Conservation (phyloP, 2,329 filamentous ascomycete genomes). For the Sporothrix phasma region DNA sequence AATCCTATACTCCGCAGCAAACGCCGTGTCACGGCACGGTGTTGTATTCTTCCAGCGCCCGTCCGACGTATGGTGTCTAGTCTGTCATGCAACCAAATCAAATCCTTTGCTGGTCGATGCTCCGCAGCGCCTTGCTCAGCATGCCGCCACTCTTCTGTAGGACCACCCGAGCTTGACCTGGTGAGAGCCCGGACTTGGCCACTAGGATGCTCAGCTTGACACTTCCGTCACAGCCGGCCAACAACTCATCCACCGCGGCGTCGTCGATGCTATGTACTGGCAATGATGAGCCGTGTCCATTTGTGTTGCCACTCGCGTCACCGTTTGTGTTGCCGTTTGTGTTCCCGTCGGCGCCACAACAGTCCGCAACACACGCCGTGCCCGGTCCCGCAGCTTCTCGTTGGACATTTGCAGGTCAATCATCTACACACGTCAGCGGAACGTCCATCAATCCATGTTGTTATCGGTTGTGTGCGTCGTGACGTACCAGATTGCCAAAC, state of each 20-base stretch:
- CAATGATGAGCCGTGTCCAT: too few species aligned
- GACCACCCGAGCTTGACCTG: not conserved
- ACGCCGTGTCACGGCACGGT: too few species aligned
- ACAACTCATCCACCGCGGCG: constrained; percentile 3
- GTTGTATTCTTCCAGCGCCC: too few species aligned
- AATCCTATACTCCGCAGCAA: too few species aligned
- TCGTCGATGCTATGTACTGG: not conserved
- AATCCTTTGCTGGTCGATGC: not conserved
- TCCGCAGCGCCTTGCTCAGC: constrained; percentile 3
- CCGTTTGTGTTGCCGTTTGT: too few species aligned
- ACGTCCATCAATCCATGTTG: not conserved
- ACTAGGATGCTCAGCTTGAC: constrained; percentile 16
- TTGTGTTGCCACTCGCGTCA: too few species aligned
- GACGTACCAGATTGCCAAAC: constrained; percentile 20
- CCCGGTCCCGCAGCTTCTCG: constrained; percentile 16
- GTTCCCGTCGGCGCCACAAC: constrained; percentile 1
- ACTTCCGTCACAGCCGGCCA: constrained; percentile 11
- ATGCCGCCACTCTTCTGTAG: constrained; percentile 6
- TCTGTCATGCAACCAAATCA: not conserved
- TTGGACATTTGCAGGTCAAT: constrained; percentile 17
- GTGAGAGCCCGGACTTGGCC: constrained; percentile 5
- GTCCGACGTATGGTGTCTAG: too few species aligned
- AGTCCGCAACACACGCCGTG: constrained; percentile 9
- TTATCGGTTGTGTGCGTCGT: not conserved
- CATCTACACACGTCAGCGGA: constrained; percentile 10